Conservation (phyloP, 371 early-diverging fungal species). For the Syncephalastrum monosporum region DNA sequence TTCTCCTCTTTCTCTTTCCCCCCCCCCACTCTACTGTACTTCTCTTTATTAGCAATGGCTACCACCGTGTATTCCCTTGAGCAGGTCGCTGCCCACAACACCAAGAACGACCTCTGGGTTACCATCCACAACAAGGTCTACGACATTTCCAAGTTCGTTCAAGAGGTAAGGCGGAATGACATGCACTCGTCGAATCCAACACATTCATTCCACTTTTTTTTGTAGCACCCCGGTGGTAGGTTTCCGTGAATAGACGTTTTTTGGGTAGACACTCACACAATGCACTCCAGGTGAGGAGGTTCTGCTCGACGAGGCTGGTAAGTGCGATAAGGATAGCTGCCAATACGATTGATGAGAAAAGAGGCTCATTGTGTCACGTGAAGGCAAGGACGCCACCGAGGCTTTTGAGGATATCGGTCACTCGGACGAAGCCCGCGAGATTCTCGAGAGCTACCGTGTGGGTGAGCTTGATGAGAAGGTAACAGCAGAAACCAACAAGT, state of each 20-base stretch:
- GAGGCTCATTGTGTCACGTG: slow-evolving; percentile 8
- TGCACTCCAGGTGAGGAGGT: slow-evolving; percentile 58
- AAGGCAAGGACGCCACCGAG: slow-evolving; percentile 78
- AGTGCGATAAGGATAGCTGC: not conserved
- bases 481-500: slow-evolving; percentile 2
- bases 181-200: not conserved
- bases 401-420: slow-evolving; percentile 91
- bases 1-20: slow-evolving; percentile 6
- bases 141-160: slow-evolving; percentile 76
- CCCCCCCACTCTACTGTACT: slow-evolving; percentile 13
- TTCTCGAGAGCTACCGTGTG: slow-evolving; percentile 37
- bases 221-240: slow-evolving; percentile 53
- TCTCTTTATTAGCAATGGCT: slow-evolving; percentile 10
- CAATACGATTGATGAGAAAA: not conserved
- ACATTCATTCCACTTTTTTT: slow-evolving; percentile 1
- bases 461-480: slow-evolving; percentile 42
- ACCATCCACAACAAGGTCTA: slow-evolving; percentile 83
- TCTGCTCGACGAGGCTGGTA: slow-evolving; percentile 58
- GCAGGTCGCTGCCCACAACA: slow-evolving; percentile 61
- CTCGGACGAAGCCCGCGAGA: slow-evolving; percentile 69
- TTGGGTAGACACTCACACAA: not conserved
- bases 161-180: slow-evolving; percentile 49
- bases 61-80: slow-evolving; percentile 38
- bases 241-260: not conserved
- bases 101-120: slow-evolving; percentile 63